phyloP scores from a whole-genome alignment of 2,329 filamentous ascomycete genomes.

The Dothideomycetes sp. region DNA sequence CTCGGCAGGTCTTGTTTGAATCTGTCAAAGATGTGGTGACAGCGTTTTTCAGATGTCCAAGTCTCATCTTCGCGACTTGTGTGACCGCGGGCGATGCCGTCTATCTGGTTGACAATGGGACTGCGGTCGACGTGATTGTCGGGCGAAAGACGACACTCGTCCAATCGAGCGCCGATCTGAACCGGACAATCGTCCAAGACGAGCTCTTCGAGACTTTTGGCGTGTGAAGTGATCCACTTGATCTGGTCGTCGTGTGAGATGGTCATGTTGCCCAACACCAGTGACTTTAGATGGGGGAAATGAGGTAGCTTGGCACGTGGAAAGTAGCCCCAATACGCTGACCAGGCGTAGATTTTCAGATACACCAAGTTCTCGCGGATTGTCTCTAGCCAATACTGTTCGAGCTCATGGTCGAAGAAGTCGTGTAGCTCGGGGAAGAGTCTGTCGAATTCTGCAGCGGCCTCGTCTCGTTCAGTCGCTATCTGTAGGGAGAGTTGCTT shows the following conservation, averaged over 20 bases:
- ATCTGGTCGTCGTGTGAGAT: slow-evolving; percentile 40
- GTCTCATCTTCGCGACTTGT: not conserved
- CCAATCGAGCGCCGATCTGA: not conserved
- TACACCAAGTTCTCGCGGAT: slow-evolving; percentile 21
- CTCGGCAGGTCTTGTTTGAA: too few species aligned
- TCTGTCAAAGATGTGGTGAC: not conserved
- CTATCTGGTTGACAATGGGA: too few species aligned
- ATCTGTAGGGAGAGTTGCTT: slow-evolving; percentile 18
- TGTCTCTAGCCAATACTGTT: slow-evolving; percentile 19
- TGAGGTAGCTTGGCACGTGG: slow-evolving; percentile 32
- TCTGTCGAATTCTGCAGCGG: slow-evolving; percentile 16
- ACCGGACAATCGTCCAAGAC: slow-evolving; percentile 36
- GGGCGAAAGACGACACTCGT: not conserved
- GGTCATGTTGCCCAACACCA: slow-evolving; percentile 34
- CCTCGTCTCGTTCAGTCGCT: slow-evolving; percentile 16
- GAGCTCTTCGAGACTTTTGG: slow-evolving; percentile 31
- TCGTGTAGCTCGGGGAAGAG: slow-evolving; percentile 12
- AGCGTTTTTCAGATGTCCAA: not conserved
- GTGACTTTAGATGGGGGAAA: slow-evolving; percentile 32
- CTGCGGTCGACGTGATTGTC: not conserved
- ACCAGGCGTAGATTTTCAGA: slow-evolving; percentile 31
- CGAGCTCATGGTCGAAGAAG: slow-evolving; percentile 19
- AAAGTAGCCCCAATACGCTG: slow-evolving; percentile 33
- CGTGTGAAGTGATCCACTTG: slow-evolving; percentile 37
- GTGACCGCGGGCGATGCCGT: too few species aligned